These are phyloP conservation scores for Termitomyces sp. DNA, from an alignment of 768 basidiomycete genomes.

Conservation along the genomic window DNA sequence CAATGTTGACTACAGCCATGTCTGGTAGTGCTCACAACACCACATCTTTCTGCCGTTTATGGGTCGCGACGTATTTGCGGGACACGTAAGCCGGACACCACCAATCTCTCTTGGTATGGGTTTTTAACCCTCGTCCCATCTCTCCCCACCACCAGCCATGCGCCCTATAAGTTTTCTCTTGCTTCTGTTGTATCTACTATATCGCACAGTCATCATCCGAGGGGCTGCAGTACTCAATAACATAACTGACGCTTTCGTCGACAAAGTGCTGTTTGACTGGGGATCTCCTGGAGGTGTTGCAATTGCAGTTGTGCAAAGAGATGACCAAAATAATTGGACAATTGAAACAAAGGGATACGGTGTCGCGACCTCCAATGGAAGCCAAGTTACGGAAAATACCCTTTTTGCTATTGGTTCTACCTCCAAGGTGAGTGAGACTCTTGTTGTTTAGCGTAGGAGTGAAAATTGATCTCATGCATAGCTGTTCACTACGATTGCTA, in stretches of 20 bases:
- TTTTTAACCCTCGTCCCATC: not conserved
- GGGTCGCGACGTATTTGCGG: not conserved
- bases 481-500: slow-evolving; percentile 20
- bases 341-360: slow-evolving; percentile 28
- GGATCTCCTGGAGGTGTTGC: slow-evolving; percentile 21
- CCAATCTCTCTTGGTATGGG: not conserved
- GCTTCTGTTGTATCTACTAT: not conserved
- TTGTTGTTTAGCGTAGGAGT: not conserved
- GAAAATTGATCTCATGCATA: not conserved
- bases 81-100: not conserved
- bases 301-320: slow-evolving; percentile 21
- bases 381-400: slow-evolving; percentile 12
- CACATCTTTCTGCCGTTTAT: not conserved
- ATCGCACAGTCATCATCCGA: not conserved
- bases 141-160: not conserved
- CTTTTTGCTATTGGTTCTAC: slow-evolving; percentile 21
- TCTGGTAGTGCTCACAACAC: not conserved
- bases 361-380: slow-evolving; percentile 18
- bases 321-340: slow-evolving; percentile 18
- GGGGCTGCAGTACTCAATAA: slow-evolving; percentile 12
- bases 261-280: slow-evolving; percentile 17
- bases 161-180: not conserved
- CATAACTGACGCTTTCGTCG: slow-evolving; percentile 16
- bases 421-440: slow-evolving; percentile 20
- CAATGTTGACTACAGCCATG: not conserved